Base-by-base conservation (phyloP, 2,329 filamentous ascomycete species). In the Xylariaceae sp. region DNA sequence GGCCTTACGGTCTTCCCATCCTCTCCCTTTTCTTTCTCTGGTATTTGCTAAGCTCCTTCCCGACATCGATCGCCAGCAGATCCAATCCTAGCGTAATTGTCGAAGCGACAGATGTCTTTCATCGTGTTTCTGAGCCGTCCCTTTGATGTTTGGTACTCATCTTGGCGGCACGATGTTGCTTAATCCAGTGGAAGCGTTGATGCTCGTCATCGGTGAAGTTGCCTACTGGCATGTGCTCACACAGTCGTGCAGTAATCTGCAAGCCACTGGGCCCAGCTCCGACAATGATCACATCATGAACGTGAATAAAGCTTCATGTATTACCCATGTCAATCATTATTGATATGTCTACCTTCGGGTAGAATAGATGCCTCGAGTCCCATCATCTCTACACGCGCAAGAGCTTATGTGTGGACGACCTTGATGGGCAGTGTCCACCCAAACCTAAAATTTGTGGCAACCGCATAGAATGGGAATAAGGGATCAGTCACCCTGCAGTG, bases 161-260 rank as follows among this genome's bases (percentile, higher is more conserved):
- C 26, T 83, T 82, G 24, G 79, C 79, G 24, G 82, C 81, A 67
- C 56, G 56, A 29, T 91, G 83, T 53, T 86, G 87, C 55, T 81
- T 81, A 54, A 92, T 87, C 87, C 89, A 92, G 71, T 90, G 86
- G 70, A 90, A 94, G n/a, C 90, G 82, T 37, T 88, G 85, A 67
- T 94, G 90, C 68, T 94, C 91, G 64, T 91, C 89, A 68, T 94
- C 90, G 0, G 90, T 93, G 74, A 94, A 94, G 49, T 92, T 84
- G 1, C 90, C 89, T 0, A 88, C 90, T 0, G 90, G 90, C 0
- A 88, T 89, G 52, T 82, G 79, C 73, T 94, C 90, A 37, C 83
- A 82, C 1, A 94, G 80, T 3, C 90, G 83, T 1, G 89, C 86
- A 7, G 91, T 89, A 5, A 89, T 84, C 4, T 88, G 89, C 3